Conservation (phyloP, 495 filamentous ascomycete genomes). For the Annulohypoxylon maeteangense region DNA sequence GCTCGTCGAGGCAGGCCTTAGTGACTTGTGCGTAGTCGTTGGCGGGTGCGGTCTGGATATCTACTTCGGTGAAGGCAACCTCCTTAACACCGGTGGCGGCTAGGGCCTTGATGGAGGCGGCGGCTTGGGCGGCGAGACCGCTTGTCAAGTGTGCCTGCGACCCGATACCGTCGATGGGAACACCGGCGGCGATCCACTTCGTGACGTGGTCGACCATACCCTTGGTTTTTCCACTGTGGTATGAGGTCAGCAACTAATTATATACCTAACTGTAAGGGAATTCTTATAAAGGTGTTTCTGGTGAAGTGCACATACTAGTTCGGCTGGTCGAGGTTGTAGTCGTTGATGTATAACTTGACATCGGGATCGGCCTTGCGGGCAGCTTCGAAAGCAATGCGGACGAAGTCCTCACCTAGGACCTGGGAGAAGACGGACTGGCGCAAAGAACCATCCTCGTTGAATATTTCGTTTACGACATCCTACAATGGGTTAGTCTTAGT, state of each 20-base stretch:
- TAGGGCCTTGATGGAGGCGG: constrained; percentile 66
- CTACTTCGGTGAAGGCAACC: constrained; percentile 72
- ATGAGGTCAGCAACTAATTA: constrained; percentile 39
- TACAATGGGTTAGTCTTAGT: constrained; percentile 27
- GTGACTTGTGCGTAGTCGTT: constrained; percentile 71
- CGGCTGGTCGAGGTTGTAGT: constrained; percentile 69
- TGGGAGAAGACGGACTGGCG: constrained; percentile 67
- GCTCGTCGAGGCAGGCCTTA: constrained; percentile 70
- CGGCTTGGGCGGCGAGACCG: constrained; percentile 57
- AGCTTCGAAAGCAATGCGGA: constrained; percentile 70
- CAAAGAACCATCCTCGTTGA: constrained; percentile 70
- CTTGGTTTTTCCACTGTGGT: constrained; percentile 61
- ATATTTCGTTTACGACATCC: constrained; percentile 76
- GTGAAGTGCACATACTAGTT: constrained; percentile 25
- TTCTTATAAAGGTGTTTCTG: neutral
- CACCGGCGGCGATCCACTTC: constrained; percentile 71
- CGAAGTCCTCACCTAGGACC: constrained; percentile 66
- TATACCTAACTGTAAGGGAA: neutral
- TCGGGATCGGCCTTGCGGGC: constrained; percentile 67
- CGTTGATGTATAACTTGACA: constrained; percentile 75
- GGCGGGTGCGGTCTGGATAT: constrained; percentile 67
- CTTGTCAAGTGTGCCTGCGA: constrained; percentile 70
- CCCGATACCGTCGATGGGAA: constrained; percentile 79
- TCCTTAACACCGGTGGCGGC: constrained; percentile 63
- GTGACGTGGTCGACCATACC: constrained; percentile 73